phyloP scores from a whole-genome alignment of 495 filamentous ascomycete species.

The Talaromyces trachyspermus region DNA sequence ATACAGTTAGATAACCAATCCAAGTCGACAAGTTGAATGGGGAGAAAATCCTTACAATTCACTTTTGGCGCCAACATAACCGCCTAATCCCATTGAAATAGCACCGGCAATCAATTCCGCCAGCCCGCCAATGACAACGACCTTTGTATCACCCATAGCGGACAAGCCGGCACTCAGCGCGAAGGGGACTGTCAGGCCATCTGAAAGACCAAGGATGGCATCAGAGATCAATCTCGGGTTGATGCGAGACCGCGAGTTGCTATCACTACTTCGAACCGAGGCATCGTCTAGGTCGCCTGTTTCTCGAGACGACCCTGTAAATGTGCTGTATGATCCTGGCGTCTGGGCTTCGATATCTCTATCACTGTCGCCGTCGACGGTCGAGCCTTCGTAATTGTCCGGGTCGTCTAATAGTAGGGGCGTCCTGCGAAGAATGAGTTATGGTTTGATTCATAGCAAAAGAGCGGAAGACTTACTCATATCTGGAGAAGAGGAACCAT shows the following conservation, averaged over 20 bases:
- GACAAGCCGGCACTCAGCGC: constrained; percentile 56
- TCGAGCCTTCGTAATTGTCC: constrained; percentile 14
- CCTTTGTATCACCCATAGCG: constrained; percentile 46
- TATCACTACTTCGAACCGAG: constrained; percentile 14
- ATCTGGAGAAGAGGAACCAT: constrained; percentile 5
- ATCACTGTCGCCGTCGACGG: constrained; percentile 20
- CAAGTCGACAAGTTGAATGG: neutral
- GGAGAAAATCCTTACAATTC: constrained; percentile 45
- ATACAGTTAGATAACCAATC: neutral
- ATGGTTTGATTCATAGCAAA: neutral
- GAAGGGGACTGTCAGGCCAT: constrained; percentile 60
- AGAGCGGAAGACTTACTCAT: constrained; percentile 14
- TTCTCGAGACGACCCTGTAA: constrained; percentile 14
- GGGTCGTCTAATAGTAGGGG: constrained; percentile 27
- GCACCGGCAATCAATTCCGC: constrained; percentile 61
- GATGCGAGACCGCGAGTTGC: constrained; percentile 31
- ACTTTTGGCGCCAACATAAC: constrained; percentile 48
- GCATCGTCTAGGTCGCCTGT: constrained; percentile 19
- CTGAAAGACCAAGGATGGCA: constrained; percentile 51
- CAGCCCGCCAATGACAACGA: constrained; percentile 61
- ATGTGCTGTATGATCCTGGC: constrained; percentile 33
- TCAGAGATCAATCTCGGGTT: constrained; percentile 49
- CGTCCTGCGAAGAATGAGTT: constrained; percentile 21
- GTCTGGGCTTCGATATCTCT: constrained; percentile 32
- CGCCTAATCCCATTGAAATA: constrained; percentile 68